Base-by-base conservation (phyloP, 73 alveolate species). In the Paramecium biaurelia region DNA sequence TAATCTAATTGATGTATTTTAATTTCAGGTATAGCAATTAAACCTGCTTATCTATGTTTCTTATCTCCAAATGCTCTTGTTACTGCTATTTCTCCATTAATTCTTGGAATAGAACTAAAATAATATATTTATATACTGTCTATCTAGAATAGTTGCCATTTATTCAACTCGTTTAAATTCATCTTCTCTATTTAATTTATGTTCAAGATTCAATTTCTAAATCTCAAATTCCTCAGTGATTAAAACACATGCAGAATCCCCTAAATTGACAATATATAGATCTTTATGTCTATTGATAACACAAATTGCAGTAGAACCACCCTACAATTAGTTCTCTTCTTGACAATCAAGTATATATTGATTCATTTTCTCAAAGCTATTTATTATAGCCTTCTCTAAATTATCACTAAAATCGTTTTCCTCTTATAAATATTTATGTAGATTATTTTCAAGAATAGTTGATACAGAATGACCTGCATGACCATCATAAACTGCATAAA, bases 401-500 rank as follows among this genome's bases (percentile, higher is more conserved):
- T 72, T 11, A 30, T 72, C 63, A 9, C 26, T 8, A 21, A 79
- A 21, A 79, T 79, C 23, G 10, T 38, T 63, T 20, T 79, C 74
- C 7, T 79, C 56, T 20, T 38, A 41, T 43, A 79, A 21, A 4
- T 23, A 30, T 24, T 79, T 79, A 42, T 79, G 90, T 12, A 79
- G 53, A 43, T 79, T 41, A 21, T 79, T 79, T 45, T 41, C 70
- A n/a, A 79, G 45, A 23, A 79, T 41, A 11, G 90, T 24, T 2
- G 90, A 79, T 24, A 79, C 90, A 43, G 42, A 23, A 41, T 23
- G 47, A 10, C 90, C 90, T 2, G 63, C 90, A 45, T 79, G 90
- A 18, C 90, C 90, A 79, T 79, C 90, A 79, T 43, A 79, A 23
- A 79, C 47, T 79, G 90, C 90, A 47, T 79, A 79, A 79, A 79